Base-by-base conservation (phyloP, 768 basidiomycete genomes). In the Leccinum longicurvipes region DNA sequence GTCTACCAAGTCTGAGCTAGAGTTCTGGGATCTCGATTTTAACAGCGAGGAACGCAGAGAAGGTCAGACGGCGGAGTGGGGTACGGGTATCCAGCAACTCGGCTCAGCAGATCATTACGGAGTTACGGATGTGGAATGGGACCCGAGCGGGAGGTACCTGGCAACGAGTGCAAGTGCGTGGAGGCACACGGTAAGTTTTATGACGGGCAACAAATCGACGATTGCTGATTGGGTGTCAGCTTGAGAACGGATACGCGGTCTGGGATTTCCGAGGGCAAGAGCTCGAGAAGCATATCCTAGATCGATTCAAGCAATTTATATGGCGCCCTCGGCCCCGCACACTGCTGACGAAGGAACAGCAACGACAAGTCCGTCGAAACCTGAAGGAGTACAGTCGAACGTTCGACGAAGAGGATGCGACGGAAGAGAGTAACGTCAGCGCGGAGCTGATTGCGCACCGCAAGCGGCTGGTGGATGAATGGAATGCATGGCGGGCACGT, bases 221-320 rank as follows among this genome's bases (percentile, higher is more conserved):
- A 48, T 42, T 56, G 24, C 56, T 67, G 25, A 53, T 39, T 44
- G 47, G 51, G 41, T 6, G 44, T 44, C 46, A 98, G 96, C 84
- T 98, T 59, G 97, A 99, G 71, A 92, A 98, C 57, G 97, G 97
- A 32, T 99, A 86, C 68, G 88, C 88, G 10, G 85, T 99, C 62
- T 98, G 95, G 93, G 95, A 98, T 74, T 98, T 97, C 83, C 89
- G 89, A 51, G 97, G 96, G n/a, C 88, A 92, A 71, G 92, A 96
- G 70, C 78, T 94, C n/a, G 82, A 89, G 69, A 90, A 91, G 69
- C 86, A 87, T 50, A 84, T 93, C 55, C 78, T 89, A 59, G 97
- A 98, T 69, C 85, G 89, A 54, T 98, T 99, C 83, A 99, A 99
- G 78, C 97, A 99, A 72, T 93, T 98, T 74, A 82, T 98, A 59